Conservation (phyloP, 2,329 filamentous ascomycete genomes). For the Ascochyta koolunga region DNA sequence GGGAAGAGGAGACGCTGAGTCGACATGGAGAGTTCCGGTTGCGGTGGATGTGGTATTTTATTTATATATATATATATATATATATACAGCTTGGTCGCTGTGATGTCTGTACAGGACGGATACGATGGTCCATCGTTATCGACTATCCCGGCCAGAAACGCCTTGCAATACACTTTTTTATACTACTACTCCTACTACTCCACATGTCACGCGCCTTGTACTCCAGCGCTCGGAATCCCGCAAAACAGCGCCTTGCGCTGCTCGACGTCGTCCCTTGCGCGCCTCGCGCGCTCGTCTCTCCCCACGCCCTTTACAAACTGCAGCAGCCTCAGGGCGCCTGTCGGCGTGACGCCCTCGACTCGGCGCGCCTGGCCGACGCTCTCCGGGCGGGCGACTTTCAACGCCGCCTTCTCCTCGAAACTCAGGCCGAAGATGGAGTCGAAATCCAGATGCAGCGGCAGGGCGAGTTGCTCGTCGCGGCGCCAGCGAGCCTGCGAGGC, state of each 20-base stretch:
- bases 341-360: constrained; percentile 75
- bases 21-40: too few relatives aligned
- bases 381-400: constrained; percentile 76
- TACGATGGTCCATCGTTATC: too few relatives aligned
- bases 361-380: constrained; percentile 86
- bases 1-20: too few relatives aligned
- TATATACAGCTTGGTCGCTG: too few relatives aligned
- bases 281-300: constrained; percentile 37
- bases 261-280: constrained; percentile 39
- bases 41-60: too few relatives aligned
- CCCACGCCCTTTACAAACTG: constrained; percentile 62
- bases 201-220: too few relatives aligned
- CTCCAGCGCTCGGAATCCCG: constrained; percentile 1
- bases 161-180: neutral
- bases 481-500: constrained; percentile 70
- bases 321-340: constrained; percentile 62
- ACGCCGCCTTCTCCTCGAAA: constrained; percentile 74
- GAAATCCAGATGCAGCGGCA: constrained; percentile 82
- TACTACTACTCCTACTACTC: too few relatives aligned
- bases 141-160: too few relatives aligned
- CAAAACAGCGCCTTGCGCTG: constrained; percentile 38
- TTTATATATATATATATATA: too few relatives aligned
- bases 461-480: constrained; percentile 74
- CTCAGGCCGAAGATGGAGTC: constrained; percentile 74
- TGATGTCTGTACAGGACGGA: too few relatives aligned